Evolutionary conservation across 2,329 filamentous ascomycete species (phyloP).

Genomic region (Alternaria incomplexa): DNA sequence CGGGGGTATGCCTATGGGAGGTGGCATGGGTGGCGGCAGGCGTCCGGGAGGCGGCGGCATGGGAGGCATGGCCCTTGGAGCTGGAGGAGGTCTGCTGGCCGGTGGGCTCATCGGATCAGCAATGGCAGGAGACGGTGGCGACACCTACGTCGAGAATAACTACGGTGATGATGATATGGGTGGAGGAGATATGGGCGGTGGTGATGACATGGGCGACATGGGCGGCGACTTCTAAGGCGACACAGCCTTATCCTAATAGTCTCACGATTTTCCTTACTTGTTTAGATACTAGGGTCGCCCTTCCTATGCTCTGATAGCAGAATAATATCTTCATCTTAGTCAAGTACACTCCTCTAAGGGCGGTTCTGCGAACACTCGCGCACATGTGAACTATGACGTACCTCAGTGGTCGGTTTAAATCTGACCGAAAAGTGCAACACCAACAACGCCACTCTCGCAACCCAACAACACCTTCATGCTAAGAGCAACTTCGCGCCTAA

Average conservation of each 20-base stretch:
- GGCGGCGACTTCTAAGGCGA: conserved; percentile 14
- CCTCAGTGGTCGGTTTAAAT: conserved; percentile 13
- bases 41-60: conserved; percentile 65
- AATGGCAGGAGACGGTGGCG: conserved; percentile 53
- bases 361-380: background rate
- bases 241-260: background rate
- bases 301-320: background rate
- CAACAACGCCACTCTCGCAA: conserved; percentile 20
- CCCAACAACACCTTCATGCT: conserved; percentile 24
- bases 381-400: conserved; percentile 15
- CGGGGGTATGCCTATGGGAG: conserved; percentile 42
- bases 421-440: conserved; percentile 19
- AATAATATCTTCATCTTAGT: background rate
- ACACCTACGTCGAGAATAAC: conserved; percentile 28
- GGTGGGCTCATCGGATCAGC: conserved; percentile 74
- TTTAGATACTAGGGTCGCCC: background rate
- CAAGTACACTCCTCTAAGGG: background rate
- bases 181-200: conserved; percentile 39
- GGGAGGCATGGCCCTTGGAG: conserved; percentile 75
- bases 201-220: conserved; percentile 36
- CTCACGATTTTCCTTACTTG: background rate
- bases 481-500: conserved; percentile 19
- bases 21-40: conserved; percentile 15
- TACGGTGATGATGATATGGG: conserved; percentile 20
- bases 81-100: conserved; percentile 81